Base-by-base conservation (phyloP, 139 green algal genomes). In the Picochlorum sp. region DNA sequence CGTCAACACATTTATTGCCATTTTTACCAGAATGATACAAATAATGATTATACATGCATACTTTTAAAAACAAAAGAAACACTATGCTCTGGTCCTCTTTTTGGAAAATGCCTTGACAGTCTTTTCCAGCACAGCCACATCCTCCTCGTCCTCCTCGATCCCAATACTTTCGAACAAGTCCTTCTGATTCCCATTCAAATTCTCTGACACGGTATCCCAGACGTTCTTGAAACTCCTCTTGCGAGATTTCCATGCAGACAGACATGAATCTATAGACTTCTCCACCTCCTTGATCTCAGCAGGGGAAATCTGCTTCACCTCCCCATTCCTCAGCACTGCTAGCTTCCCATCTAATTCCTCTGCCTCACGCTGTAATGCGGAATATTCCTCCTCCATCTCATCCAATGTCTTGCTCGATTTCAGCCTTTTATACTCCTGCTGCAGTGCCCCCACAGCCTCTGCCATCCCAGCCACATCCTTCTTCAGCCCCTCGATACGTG, bases 101-200 rank as follows among this genome's bases (percentile, higher is more conserved):
- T 54, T 54, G 16, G 16, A 54, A 20, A 26, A 26, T 2, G 16
- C 18, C 47, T 54, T 54, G 47, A 26, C 47, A 54, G 9, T 54
- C n/a, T 54, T 21, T 20, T 21, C 16, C n/a, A 54, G 47, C 18
- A 54, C 34, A 54, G 47, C 16, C 47, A 26, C 47, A 54, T 54
- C n/a, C 18, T 26, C 65, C 62, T 93, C 83, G 56, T 95, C 85
- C 9, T 66, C 87, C 41, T 93, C 85, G 1, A 95, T 63, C 3
- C 86, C 88, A 15, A 92, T 90, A 45, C 94, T 87, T 63, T 91
- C 87, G 63, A 86, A 91, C 15, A 92, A 14, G 16, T 87, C 81
- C 21, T 62, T 45, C 63, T 85, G 50, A 50, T 92, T 91, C 23
- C 75, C 73, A 8, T 92, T 82, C 13, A 95, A 69, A 26, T 83